Evolutionary conservation across 495 filamentous ascomycete species (phyloP), one percentile per base, ranked within the genome.

Genomic region (Rhypophila decipiens): DNA sequence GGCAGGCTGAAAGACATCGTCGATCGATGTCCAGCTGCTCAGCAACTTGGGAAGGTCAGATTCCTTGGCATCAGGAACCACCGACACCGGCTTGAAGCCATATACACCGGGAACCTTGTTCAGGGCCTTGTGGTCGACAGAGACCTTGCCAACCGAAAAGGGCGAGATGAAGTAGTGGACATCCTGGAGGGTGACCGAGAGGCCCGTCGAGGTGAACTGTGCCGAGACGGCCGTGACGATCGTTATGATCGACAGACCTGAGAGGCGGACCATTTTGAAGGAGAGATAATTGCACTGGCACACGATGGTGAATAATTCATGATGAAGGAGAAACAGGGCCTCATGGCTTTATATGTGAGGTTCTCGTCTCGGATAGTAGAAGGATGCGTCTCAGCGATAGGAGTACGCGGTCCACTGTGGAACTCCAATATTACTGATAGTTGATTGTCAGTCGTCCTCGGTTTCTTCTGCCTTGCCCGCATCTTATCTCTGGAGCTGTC

Each of bases 1-100:
- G 2, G 45, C 63, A 3, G 49, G 10, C 27, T 67, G 60, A 23
- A 67, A 75, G 4, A 75, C 72, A 57, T 75, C 72, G 50, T 75
- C 72, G 1, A 46, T 49, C 4, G 11, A 1, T 0, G 53, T 51
- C 50, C 64, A 74, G 11, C 55, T 57, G 2, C 53, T 22, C 5
- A 73, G 37, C 7, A 63, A 52, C 1, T 38, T 39, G 2, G 58
- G 38, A 7, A 74, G 23, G 11, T 57, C 44, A 0, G 42, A 23
- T 11, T 46, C 49, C 5, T 65, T 42, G 17, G 52, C 42, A 5
- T 47, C 61, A 5, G 59, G 54, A 21, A 69, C 58, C 13, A 77
- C 55, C 2, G 73, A 72, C 23, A 77, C 53, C 1, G 73, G 70
- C 59, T 64, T 51, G 47, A 59, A 44, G 42, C 59, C 47, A 42